Percentiles rank a stretch among this genome's conserved stretches.
phyloP scores from a whole-genome alignment of 2,329 filamentous ascomycete genomes.

The Fusarium temperatum region DNA sequence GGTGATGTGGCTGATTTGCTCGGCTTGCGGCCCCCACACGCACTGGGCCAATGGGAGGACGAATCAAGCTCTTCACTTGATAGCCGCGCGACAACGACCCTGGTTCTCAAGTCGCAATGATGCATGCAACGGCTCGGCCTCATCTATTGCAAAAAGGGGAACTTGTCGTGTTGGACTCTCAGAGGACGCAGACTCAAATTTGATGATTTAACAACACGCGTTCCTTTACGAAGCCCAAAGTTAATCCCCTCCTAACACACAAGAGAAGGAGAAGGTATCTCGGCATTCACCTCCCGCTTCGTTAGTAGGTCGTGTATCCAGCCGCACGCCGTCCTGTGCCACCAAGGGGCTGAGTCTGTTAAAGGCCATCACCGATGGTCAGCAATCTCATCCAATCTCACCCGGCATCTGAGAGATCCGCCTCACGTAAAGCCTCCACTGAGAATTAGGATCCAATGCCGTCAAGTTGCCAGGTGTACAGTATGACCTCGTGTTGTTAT shows the following conservation, averaged over 20 bases:
- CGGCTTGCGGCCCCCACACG: slow-evolving; percentile 26
- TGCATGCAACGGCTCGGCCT: slow-evolving; percentile 22
- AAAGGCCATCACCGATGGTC: slow-evolving; percentile 21
- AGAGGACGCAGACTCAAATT: slow-evolving; percentile 15
- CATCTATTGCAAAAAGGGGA: slow-evolving; percentile 25
- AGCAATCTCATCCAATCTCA: slow-evolving; percentile 34
- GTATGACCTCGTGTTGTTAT: slow-evolving; percentile 4
- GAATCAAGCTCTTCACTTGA: slow-evolving; percentile 10
- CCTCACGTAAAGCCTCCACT: slow-evolving; percentile 21
- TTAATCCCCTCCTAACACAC: not conserved
- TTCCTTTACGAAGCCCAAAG: slow-evolving; percentile 2
- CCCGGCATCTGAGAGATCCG: slow-evolving; percentile 18
- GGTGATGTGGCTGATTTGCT: slow-evolving; percentile 42
- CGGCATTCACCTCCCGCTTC: not conserved
- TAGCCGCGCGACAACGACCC: slow-evolving; percentile 44
- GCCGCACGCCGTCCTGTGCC: slow-evolving; percentile 18
- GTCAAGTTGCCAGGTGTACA: not conserved
- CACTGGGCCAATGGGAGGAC: slow-evolving; percentile 23
- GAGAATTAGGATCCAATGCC: not conserved
- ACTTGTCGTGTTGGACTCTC: slow-evolving; percentile 20
- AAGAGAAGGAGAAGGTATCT: not conserved
- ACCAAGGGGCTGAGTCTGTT: slow-evolving; percentile 25
- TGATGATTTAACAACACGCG: slow-evolving; percentile 16
- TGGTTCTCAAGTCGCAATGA: slow-evolving; percentile 7
- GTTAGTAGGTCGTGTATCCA: not conserved